These are phyloP conservation scores for Lasiosphaeria ovina DNA, from an alignment of 495 filamentous ascomycete genomes.

Conservation along the genomic window DNA sequence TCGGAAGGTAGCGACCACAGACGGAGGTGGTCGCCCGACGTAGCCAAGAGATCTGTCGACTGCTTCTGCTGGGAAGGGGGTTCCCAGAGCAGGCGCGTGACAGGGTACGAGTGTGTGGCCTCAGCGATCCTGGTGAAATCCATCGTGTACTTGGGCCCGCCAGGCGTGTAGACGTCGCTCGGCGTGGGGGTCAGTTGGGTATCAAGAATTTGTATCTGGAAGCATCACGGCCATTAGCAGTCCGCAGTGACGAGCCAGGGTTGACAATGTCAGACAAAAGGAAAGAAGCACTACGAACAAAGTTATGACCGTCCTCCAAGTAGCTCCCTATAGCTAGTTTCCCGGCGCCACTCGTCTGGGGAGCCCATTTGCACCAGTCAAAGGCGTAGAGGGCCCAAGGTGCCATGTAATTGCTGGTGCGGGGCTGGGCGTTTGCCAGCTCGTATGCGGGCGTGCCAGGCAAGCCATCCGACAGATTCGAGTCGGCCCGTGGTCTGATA, in stretches of 20 bases:
- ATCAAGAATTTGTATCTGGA: constrained; percentile 96
- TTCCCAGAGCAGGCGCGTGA: constrained; percentile 95
- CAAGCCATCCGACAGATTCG: constrained; percentile 64
- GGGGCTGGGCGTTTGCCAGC: constrained; percentile 46
- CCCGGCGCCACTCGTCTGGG: constrained; percentile 72
- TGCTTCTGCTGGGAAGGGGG: constrained; percentile 95
- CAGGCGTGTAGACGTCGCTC: constrained; percentile 66
- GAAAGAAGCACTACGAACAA: constrained; percentile 55
- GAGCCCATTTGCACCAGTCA: constrained; percentile 99
- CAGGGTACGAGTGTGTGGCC: constrained; percentile 95
- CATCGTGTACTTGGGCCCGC: constrained; percentile 67
- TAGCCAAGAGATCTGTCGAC: constrained; percentile 92
- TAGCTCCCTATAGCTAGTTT: constrained; percentile 96
- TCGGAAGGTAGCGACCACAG: constrained; percentile 84
- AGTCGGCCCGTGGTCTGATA: constrained; percentile 78
- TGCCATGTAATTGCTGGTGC: constrained; percentile 81
- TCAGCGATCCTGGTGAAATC: constrained; percentile 96
- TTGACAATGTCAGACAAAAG: constrained; percentile 21
- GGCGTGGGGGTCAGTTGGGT: constrained; percentile 72
- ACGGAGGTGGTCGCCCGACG: constrained; percentile 92
- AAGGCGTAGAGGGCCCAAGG: constrained; percentile 95
- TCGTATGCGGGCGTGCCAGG: constrained; percentile 55
- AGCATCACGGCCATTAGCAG: constrained; percentile 4
- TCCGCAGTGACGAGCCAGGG: not conserved
- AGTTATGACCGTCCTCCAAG: constrained; percentile 96